Evolutionary conservation across 495 filamentous ascomycete species (phyloP), one percentile per base, ranked within the genome.

Genomic region (Penicillium samsonianum): DNA sequence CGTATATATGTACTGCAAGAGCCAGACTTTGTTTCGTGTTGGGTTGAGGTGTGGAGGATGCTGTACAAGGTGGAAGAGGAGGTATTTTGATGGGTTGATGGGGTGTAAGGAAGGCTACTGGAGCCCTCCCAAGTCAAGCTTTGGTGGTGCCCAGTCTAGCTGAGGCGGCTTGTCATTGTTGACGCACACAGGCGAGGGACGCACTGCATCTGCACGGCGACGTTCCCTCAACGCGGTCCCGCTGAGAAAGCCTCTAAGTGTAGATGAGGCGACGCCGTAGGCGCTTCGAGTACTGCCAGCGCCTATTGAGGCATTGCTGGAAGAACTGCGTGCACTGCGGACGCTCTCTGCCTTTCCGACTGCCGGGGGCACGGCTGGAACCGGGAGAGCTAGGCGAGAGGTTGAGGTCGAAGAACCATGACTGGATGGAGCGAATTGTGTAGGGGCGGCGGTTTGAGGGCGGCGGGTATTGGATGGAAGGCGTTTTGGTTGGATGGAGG

Each of bases 141-240:
- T 69, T 14, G 76, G 76, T 12, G 76, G 76, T 28, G 70, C 53
- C 76, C 76, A 79, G 59, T 77, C 68, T 56, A 79, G 60, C 40
- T 62, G 70, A 19, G 76, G 76, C 9, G 76, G 70, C 22, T 68
- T 67, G 33, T 76, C 72, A 30, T 54, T 60, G 19, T 67, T 64
- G 16, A 75, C 67, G 31, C 64, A 76, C 2, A 76, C 65, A 26
- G 67, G 54, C 6, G 58, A 59, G 14, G 63, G 60, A n/a, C 65
- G 72, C 61, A 71, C 63, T 11, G 60, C 62, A 31, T 73, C 74
- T 45, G 71, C 64, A 20, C 59, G 69, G 14, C 63, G 66, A 46
- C 69, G 69, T 28, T 75, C 75, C 52, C 63, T 73, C 19, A 68
- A 64, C 1, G 69, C 63, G 40, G 59, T 64, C 28, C 66, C 63